These are phyloP conservation scores for Pythium utonaiense DNA, from an alignment of 352 stramenopile genomes.

Conservation along the genomic window DNA sequence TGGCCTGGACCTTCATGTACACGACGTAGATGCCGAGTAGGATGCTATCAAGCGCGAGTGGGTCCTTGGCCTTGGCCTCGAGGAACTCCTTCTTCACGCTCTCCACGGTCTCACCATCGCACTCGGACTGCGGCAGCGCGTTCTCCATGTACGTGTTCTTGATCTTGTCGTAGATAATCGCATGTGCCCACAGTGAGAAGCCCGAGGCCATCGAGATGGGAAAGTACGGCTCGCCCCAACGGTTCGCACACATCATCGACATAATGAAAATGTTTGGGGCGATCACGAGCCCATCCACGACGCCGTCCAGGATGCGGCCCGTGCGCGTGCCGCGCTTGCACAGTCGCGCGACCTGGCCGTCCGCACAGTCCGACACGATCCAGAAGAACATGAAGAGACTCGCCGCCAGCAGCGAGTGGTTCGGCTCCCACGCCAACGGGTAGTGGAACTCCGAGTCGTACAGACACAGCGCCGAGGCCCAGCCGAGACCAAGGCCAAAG, in stretches of 20 bases:
- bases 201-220: slow-evolving; percentile 48
- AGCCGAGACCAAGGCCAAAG: slow-evolving; percentile 69
- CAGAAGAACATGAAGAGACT: slow-evolving; percentile 70
- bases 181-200: slow-evolving; percentile 76
- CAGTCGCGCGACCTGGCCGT: slow-evolving; percentile 76
- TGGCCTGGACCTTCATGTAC: slow-evolving; percentile 62
- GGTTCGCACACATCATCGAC: slow-evolving; percentile 46
- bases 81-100: slow-evolving; percentile 70
- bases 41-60: slow-evolving; percentile 59
- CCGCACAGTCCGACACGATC: slow-evolving; percentile 85
- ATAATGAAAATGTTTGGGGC: slow-evolving; percentile 69
- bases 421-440: slow-evolving; percentile 57
- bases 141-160: slow-evolving; percentile 90
- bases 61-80: slow-evolving; percentile 57
- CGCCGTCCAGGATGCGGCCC: slow-evolving; percentile 72
- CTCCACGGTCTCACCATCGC: slow-evolving; percentile 74
- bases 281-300: slow-evolving; percentile 75
- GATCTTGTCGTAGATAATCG: slow-evolving; percentile 83
- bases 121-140: slow-evolving; percentile 69
- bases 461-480: slow-evolving; percentile 58
- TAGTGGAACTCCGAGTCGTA: slow-evolving; percentile 83
- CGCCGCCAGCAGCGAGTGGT: slow-evolving; percentile 47
- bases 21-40: slow-evolving; percentile 77
- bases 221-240: slow-evolving; percentile 53
- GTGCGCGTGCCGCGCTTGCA: slow-evolving; percentile 81